Percentiles rank a stretch among this genome's conserved stretches.
Conservation (phyloP, 2,329 filamentous ascomycete species). For the Xylogone sp. region DNA sequence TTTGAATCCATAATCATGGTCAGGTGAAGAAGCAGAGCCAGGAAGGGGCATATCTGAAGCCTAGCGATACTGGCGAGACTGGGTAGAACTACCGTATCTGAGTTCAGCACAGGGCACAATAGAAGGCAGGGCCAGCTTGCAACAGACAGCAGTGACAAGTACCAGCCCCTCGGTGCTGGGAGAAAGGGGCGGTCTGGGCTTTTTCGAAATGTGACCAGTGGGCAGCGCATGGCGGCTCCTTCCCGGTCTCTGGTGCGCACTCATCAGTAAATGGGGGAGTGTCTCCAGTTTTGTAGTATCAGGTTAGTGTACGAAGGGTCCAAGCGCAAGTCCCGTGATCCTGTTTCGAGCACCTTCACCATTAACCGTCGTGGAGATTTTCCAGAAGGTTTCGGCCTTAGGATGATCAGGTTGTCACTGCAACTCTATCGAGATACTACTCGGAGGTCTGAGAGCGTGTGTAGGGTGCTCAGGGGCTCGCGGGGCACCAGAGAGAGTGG, state of each 20-base stretch:
- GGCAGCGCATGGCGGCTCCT: background rate
- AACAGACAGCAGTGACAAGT: background rate
- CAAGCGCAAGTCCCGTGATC: background rate
- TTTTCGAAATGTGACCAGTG: background rate
- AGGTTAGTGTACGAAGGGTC: background rate
- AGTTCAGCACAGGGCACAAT: background rate
- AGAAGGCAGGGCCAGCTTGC: background rate
- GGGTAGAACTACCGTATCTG: background rate
- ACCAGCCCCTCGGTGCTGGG: background rate
- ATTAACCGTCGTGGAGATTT: background rate
- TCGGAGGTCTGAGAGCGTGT: too few relatives aligned
- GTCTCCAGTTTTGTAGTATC: too few relatives aligned
- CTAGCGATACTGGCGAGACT: too few relatives aligned
- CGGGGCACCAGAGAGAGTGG: too few relatives aligned
- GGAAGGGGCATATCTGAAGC: too few relatives aligned
- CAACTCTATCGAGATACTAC: too few relatives aligned
- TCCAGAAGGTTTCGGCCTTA: background rate
- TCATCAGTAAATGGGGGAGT: too few relatives aligned
- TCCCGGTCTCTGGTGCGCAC: too few relatives aligned
- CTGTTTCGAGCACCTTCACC: background rate
- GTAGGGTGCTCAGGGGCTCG: too few relatives aligned
- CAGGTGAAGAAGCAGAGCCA: too few relatives aligned
- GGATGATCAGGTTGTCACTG: background rate
- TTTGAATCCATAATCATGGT: too few relatives aligned
- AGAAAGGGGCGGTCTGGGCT: background rate